Base-by-base conservation (phyloP, 2,329 filamentous ascomycete species). In the Colletotrichum sp. region DNA sequence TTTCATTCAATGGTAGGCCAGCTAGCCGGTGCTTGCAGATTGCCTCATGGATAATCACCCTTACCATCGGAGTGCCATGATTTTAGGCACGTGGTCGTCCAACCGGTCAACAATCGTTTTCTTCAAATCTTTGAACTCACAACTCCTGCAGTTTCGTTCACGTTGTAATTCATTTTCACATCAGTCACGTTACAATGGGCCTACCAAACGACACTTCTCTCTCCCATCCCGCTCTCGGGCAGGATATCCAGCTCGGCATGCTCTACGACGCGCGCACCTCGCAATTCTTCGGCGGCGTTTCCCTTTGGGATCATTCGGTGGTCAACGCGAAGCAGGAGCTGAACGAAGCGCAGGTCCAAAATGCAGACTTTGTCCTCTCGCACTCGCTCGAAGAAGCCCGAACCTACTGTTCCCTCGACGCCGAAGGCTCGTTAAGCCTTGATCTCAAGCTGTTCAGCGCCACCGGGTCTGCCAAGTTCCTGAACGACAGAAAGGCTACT, bases 61-160 rank as follows among this genome's bases (percentile, higher is more conserved):
- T 44, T n/a, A 8, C 39, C 39, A 44, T 13, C 39, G 36, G 16
- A n/a, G 8, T 13, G 8, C 39, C 39, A 44, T 8, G 15, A 39
- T 16, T 8, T 8, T 5, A n/a, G 8, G 9, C 39, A n/a, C 39
- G 39, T n/a, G 16, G 39, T 44, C 39, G 8, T 49, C 39, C 39
- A 49, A 49, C 5, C 16, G 19, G 8, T n/a, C 39, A 5, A n/a
- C 19, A 11, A 6, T 49, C 39, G 19, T 49, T 19, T 49, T 11
- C 5, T 12, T n/a, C 8, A 11, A 44, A 44, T 8, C 19, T 11
- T 11, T 19, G 19, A n/a, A 49, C n/a, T 11, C 19, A 6, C 19
- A n/a, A n/a, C 16, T n/a, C 11, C 19, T n/a, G 19, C 39, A n/a
- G 7, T n/a, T 19, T 3, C 19, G 0, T 2, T 39, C 8, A 16